Conservation (phyloP, 225 moss, liverwort and hornwort species). For the Polytrichum formosum region DNA sequence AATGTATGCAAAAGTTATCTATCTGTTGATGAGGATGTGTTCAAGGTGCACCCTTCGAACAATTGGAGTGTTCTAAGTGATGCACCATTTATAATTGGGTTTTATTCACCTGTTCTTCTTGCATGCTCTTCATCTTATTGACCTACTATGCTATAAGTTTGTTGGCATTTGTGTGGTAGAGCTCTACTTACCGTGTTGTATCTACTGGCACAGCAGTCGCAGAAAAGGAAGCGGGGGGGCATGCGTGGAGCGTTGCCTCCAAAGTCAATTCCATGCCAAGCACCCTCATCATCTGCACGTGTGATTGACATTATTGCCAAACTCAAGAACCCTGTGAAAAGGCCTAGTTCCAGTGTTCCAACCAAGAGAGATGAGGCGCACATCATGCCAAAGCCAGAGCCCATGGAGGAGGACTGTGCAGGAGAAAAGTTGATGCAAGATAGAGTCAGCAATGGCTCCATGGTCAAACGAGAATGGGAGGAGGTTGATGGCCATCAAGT, state of each 20-base stretch:
- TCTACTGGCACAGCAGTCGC: slow-evolving; percentile 26
- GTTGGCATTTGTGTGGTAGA: too few relatives aligned
- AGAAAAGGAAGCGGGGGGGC: slow-evolving; percentile 40
- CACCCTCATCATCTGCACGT: not conserved
- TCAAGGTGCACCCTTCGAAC: too few relatives aligned
- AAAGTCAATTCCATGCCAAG: slow-evolving; percentile 10
- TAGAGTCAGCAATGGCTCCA: not conserved
- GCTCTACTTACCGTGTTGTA: too few relatives aligned
- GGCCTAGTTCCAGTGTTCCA: not conserved
- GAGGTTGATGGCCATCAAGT: slow-evolving; percentile 6
- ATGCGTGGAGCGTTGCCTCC: slow-evolving; percentile 17
- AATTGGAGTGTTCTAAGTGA: too few relatives aligned
- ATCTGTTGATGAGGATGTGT: too few relatives aligned
- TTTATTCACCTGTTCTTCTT: too few relatives aligned
- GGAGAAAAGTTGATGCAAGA: not conserved
- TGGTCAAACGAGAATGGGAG: slow-evolving; percentile 23
- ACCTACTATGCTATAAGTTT: too few relatives aligned
- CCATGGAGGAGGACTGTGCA: not conserved
- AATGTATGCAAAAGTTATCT: too few relatives aligned
- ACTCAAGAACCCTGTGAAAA: too few relatives aligned
- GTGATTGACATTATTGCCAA: slow-evolving; percentile 8
- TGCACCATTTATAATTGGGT: too few relatives aligned
- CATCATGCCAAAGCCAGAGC: not conserved
- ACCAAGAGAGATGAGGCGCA: not conserved
- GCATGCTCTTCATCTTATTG: too few relatives aligned